These are phyloP conservation scores for Colletotrichum liriopes DNA, from an alignment of 2,329 filamentous ascomycete genomes.

Conservation along the genomic window DNA sequence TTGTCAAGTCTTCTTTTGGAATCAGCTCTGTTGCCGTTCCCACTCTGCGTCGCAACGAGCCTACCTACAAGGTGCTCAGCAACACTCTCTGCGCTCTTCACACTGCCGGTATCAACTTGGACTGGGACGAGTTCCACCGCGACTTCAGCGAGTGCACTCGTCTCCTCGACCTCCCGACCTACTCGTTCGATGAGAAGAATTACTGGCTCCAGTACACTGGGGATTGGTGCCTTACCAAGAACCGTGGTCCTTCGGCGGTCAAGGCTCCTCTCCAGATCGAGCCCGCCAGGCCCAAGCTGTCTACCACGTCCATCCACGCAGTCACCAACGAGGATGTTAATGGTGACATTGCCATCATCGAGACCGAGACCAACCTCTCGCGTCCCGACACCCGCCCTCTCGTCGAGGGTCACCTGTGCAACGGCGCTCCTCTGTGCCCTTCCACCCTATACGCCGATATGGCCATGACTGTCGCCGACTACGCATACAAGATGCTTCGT, in stretches of 20 bases:
- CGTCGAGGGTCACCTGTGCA: conserved; percentile 77
- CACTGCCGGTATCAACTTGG: conserved; percentile 72
- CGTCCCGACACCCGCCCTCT: conserved; percentile 73
- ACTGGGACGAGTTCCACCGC: conserved; percentile 80
- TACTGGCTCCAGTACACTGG: conserved; percentile 78
- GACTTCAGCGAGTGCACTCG: conserved; percentile 58
- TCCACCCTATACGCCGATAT: conserved; percentile 74
- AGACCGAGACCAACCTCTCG: conserved; percentile 77
- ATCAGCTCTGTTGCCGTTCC: conserved; percentile 67
- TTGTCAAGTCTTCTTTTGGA: conserved; percentile 74
- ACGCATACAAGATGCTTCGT: conserved; percentile 74
- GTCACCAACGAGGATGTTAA: conserved; percentile 75
- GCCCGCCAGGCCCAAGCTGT: conserved; percentile 69
- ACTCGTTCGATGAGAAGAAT: conserved; percentile 81
- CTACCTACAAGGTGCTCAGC: conserved; percentile 76
- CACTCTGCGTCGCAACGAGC: conserved; percentile 75
- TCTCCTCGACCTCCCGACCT: conserved; percentile 77
- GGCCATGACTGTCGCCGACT: conserved; percentile 74
- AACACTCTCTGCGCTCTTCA: conserved; percentile 72
- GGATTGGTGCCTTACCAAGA: conserved; percentile 82
- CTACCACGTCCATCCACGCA: conserved; percentile 76
- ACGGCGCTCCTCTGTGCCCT: conserved; percentile 76
- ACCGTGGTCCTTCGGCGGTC: conserved; percentile 65
- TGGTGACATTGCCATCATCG: conserved; percentile 70
- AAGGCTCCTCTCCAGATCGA: conserved; percentile 50